Percentiles rank a stretch among this genome's conserved stretches.
phyloP scores from a whole-genome alignment of 83 land plant genomes.

The Isoetes engelmannii region DNA sequence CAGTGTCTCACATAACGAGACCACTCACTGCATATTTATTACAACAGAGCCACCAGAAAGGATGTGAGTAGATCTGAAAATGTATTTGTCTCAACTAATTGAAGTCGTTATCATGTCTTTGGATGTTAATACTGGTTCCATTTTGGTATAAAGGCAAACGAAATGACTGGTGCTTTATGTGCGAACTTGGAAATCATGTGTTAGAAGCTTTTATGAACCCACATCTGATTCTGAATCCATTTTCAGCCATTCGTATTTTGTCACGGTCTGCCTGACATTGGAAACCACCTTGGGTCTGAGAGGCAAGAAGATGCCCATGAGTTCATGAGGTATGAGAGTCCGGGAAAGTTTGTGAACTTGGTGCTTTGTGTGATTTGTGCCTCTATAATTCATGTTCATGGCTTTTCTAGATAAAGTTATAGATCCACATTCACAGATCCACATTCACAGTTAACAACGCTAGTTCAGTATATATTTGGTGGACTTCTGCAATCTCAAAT shows the following conservation, averaged over 20 bases:
- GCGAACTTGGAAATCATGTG: background rate
- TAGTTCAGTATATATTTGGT: conserved; percentile 67
- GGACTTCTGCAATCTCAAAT: conserved; percentile 68
- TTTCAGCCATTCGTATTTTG: conserved; percentile 52
- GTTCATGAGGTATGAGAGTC: conserved; percentile 42
- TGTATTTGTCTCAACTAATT: no score
- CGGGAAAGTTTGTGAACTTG: background rate
- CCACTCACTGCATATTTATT: conserved; percentile 66
- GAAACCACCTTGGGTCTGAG: conserved; percentile 57
- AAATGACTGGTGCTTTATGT: no score
- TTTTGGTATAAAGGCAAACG: no score
- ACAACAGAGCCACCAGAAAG: conserved; percentile 50
- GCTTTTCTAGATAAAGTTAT: conserved; percentile 31
- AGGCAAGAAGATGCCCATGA: conserved; percentile 78
- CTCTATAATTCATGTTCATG: background rate
- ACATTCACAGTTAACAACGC: conserved; percentile 20
- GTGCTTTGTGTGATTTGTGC: background rate
- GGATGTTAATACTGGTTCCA: no score
- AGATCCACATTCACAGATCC: no score
- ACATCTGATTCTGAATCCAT: conserved; percentile 3
- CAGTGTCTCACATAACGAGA: conserved; percentile 69
- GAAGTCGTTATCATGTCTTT: no score
- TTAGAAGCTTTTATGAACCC: no score
- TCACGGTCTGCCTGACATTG: conserved; percentile 33
- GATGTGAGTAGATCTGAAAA: conserved; percentile 30